phyloP scores from a whole-genome alignment of 1,284 basidiomycete genomes.

The Inonotus hispidus region DNA sequence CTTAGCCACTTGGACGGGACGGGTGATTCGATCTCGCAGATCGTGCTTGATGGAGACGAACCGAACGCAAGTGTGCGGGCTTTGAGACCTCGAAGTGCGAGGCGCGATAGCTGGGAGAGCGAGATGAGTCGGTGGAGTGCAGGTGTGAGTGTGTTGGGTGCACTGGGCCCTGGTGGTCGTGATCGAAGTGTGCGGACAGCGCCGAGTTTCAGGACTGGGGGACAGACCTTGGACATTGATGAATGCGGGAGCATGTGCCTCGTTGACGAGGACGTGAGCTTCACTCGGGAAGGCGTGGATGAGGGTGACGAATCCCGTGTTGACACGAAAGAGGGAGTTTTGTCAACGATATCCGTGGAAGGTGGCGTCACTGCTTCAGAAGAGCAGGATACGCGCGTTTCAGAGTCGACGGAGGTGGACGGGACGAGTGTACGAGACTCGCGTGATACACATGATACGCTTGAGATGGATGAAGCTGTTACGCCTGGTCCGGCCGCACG shows the following conservation, averaged over 20 bases:
- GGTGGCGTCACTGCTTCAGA: neutral
- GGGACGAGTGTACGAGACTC: constrained; percentile 11
- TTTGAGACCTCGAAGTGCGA: constrained; percentile 70
- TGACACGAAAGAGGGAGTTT: constrained; percentile 4
- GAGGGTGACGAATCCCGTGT: neutral
- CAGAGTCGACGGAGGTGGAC: constrained; percentile 13
- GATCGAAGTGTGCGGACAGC: constrained; percentile 28
- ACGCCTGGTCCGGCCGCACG: constrained; percentile 16
- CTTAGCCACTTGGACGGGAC: constrained; percentile 42
- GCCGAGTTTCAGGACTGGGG: constrained; percentile 20
- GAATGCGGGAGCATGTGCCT: constrained; percentile 14
- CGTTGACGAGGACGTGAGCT: constrained; percentile 23
- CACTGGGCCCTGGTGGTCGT: constrained; percentile 27
- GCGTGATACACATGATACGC: neutral
- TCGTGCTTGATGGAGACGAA: constrained; percentile 54
- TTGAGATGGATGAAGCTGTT: constrained; percentile 14
- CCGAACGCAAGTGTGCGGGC: constrained; percentile 76
- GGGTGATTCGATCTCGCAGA: constrained; percentile 67
- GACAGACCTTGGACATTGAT: constrained; percentile 52
- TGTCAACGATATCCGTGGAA: constrained; percentile 8
- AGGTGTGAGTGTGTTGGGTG: constrained; percentile 31
- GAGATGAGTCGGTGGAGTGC: constrained; percentile 81
- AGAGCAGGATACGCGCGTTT: neutral
- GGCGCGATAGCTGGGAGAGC: constrained; percentile 81
- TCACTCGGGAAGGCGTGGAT: constrained; percentile 5